phyloP scores from a whole-genome alignment of 1,139 yeast species.

The Meyerozyma sp. region DNA sequence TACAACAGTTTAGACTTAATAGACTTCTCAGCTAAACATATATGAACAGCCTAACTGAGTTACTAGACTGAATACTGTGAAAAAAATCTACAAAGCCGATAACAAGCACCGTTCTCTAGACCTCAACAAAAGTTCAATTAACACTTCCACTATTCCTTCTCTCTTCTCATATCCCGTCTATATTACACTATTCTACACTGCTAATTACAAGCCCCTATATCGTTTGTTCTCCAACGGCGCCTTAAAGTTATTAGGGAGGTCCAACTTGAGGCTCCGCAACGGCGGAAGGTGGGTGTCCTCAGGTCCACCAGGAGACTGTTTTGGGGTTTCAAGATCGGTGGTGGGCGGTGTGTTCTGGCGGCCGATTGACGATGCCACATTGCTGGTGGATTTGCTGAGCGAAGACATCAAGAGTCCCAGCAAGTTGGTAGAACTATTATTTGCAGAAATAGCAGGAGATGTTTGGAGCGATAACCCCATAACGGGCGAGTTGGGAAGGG shows the following conservation, averaged over 20 bases:
- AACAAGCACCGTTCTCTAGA: too few relatives aligned
- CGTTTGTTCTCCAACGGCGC: constrained; percentile 1
- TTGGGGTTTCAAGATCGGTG: neutral
- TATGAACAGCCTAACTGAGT: too few relatives aligned
- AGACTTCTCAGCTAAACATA: too few relatives aligned
- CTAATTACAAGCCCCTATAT: constrained; percentile 1
- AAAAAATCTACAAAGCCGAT: too few relatives aligned
- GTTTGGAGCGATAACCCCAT: constrained; percentile 36
- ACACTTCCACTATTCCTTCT: neutral
- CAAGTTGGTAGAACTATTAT: constrained; percentile 42
- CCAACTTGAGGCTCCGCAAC: constrained; percentile 10
- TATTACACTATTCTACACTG: neutral
- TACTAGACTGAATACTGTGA: too few relatives aligned
- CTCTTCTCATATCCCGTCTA: neutral
- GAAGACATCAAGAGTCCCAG: constrained; percentile 29
- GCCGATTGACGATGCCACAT: constrained; percentile 1
- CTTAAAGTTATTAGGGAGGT: constrained; percentile 9
- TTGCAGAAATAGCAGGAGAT: constrained; percentile 42
- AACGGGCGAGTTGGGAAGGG: constrained; percentile 58
- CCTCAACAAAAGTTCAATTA: too few relatives aligned
- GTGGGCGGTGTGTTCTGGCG: constrained; percentile 1
- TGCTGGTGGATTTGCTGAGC: constrained; percentile 7
- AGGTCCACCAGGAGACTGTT: neutral
- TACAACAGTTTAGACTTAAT: too few relatives aligned
- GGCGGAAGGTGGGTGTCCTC: constrained; percentile 7